Base-by-base conservation (phyloP, 768 basidiomycete species). In the Tubosaeta brunneosetosa region DNA sequence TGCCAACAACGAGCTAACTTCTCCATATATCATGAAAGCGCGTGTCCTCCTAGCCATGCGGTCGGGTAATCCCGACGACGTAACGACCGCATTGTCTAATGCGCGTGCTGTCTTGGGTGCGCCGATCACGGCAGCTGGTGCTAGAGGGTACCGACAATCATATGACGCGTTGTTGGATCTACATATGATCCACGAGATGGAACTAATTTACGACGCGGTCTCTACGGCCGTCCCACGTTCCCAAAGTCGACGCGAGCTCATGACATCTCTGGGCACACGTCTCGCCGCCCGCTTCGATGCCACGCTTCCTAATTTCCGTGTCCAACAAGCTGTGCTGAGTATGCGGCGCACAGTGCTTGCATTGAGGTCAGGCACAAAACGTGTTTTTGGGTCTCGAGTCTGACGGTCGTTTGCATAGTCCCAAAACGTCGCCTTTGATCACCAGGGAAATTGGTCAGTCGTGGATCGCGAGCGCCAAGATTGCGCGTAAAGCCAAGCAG, bases 391-490 rank as follows among this genome's bases (percentile, higher is more conserved):
- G 13, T 32, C n/a, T 29, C 25, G 49, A 32, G n/a, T 42, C 27
- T 65, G 57, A 68, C 40, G 26, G 11, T 45, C 29, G 19, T 10
- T 44, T 29, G 22, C 10, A 31, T 41, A 55, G 58, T 43, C 41
- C 63, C 27, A 38, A 40, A 17, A 66, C 72, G 26, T 71, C 72
- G 43, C 61, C 71, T 13, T 69, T 68, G 37, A 68, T 81, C n/a
- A 74, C 66, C 32, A 71, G 71, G 13, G 85, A 88, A 59, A 84
- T 94, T 34, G 88, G 92, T 3, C 78, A 80, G 44, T 85, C 91
- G 1, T 99, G 97, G 97, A 78, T 98, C 12, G 76, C 82, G 26
- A 97, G 88, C 54, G 88, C 94, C n/a, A 97, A 94, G 66, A 93
- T 94, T 51, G 97, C 97, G 32, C 77, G 97, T 32, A 99, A 97